Conservation (phyloP, 202 grass and related monocot species). For the Sporobolus alterniflorus region DNA sequence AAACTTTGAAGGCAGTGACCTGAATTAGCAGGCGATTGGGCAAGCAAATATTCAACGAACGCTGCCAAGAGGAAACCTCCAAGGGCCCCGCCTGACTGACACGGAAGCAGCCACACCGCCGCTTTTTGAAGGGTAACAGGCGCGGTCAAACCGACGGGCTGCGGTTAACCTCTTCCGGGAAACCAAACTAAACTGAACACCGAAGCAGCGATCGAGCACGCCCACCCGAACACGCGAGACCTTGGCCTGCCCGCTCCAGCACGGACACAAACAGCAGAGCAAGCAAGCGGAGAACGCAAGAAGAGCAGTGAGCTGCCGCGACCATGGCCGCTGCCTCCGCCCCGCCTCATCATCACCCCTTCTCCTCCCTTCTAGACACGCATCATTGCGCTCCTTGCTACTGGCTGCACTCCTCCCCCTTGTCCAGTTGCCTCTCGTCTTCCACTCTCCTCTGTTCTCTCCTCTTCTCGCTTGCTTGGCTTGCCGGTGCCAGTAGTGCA, state of each 20-base stretch:
- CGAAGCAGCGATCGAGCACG: constrained; percentile 13
- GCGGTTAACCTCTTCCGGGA: neutral
- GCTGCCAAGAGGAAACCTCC: constrained; percentile 32
- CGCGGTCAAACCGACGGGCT: constrained; percentile 1
- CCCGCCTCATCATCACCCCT: constrained; percentile 83
- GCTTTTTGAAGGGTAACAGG: neutral
- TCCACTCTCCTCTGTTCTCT: constrained; percentile 12
- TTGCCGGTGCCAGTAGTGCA: constrained; percentile 11
- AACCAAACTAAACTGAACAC: neutral
- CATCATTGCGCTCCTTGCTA: constrained; percentile 77
- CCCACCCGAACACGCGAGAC: constrained; percentile 25
- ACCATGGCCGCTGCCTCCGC: constrained; percentile 35
- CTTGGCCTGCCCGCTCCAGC: neutral
- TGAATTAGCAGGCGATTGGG: constrained; percentile 16
- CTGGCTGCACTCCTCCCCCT: constrained; percentile 6
- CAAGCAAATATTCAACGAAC: constrained; percentile 21
- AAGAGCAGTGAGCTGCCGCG: neutral
- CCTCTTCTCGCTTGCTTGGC: neutral
- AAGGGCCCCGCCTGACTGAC: constrained; percentile 10
- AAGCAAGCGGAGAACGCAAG: neutral
- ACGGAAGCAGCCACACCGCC: neutral
- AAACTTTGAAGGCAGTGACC: constrained; percentile 4
- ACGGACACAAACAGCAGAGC: constrained; percentile 2
- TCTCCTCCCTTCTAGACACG: constrained; percentile 83
- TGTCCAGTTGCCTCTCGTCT: neutral